Evolutionary conservation across 768 basidiomycete genomes (phyloP).

Genomic region (Floccularia luteovirens): DNA sequence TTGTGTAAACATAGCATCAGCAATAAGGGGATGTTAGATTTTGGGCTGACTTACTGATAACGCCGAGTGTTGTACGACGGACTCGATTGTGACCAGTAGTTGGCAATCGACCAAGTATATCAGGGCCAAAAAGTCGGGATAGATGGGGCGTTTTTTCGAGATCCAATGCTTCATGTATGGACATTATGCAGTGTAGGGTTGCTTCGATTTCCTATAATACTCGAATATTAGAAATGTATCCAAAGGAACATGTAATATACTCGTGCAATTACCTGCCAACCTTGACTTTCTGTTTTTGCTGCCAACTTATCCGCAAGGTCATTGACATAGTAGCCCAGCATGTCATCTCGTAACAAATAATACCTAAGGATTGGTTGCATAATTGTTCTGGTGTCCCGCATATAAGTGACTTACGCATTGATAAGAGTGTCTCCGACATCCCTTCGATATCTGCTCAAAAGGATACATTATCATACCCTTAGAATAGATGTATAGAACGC

Average conservation of each 20-base stretch:
- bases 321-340: conserved; percentile 65
- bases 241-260: not conserved
- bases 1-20: not conserved
- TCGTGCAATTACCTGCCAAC: conserved; percentile 62
- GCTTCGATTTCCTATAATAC: conserved; percentile 83
- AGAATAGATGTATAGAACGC: conserved; percentile 11
- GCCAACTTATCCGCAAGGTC: conserved; percentile 52
- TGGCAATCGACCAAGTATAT: conserved; percentile 64
- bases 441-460: conserved; percentile 60
- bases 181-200: conserved; percentile 78
- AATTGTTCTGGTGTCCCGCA: not conserved
- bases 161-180: conserved; percentile 80
- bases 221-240: not conserved
- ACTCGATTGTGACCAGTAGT: conserved; percentile 56
- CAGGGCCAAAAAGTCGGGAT: conserved; percentile 59
- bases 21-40: not conserved
- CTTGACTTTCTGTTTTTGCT: conserved; percentile 29
- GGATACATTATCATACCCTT: not conserved
- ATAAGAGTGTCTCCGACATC: conserved; percentile 85
- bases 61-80: conserved; percentile 62
- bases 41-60: conserved; percentile 51
- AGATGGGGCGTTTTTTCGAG: conserved; percentile 46
- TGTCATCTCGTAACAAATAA: conserved; percentile 80
- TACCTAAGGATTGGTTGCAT: conserved; percentile 36
- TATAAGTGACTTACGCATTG: conserved; percentile 57